Percentiles rank a stretch among this genome's conserved stretches.
These are phyloP conservation scores for Boletus subparvulus DNA, from an alignment of 768 basidiomycete genomes.

Conservation along the genomic window DNA sequence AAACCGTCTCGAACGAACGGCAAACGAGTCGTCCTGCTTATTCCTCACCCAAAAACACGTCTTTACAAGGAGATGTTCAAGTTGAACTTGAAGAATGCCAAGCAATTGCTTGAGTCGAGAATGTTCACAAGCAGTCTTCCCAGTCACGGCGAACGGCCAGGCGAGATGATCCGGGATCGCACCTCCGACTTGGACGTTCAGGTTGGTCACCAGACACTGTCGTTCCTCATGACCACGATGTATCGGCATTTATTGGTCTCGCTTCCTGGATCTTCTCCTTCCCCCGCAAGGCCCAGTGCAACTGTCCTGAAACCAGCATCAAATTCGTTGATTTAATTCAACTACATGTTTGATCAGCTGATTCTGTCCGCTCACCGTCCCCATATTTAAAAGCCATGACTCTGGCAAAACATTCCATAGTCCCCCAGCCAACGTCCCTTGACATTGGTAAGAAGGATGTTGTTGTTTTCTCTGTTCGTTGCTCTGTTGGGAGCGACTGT, in stretches of 20 bases:
- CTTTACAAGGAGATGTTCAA: background rate
- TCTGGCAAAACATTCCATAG: background rate
- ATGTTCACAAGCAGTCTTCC: background rate
- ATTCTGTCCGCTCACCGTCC: background rate
- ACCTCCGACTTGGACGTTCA: background rate
- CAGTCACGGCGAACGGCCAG: background rate
- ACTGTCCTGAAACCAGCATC: background rate
- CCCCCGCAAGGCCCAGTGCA: background rate
- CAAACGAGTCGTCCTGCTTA: background rate
- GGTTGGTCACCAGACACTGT: background rate
- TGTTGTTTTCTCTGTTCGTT: constrained; percentile 7
- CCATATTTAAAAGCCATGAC: background rate
- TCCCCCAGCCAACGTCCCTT: background rate
- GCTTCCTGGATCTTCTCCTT: background rate
- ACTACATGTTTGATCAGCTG: background rate
- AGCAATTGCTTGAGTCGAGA: background rate
- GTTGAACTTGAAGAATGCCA: background rate
- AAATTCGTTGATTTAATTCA: background rate
- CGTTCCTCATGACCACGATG: background rate
- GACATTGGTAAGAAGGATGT: constrained; percentile 1
- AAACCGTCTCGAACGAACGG: background rate
- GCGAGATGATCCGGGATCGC: background rate
- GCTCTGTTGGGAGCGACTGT: constrained; percentile 12
- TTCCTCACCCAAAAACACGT: background rate
- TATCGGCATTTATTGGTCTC: background rate